A percentile compares a stretch with the other conserved stretches of the same genome.
Conservation (phyloP, 2,329 filamentous ascomycete genomes). For the Aspergillus novoparasiticus region DNA sequence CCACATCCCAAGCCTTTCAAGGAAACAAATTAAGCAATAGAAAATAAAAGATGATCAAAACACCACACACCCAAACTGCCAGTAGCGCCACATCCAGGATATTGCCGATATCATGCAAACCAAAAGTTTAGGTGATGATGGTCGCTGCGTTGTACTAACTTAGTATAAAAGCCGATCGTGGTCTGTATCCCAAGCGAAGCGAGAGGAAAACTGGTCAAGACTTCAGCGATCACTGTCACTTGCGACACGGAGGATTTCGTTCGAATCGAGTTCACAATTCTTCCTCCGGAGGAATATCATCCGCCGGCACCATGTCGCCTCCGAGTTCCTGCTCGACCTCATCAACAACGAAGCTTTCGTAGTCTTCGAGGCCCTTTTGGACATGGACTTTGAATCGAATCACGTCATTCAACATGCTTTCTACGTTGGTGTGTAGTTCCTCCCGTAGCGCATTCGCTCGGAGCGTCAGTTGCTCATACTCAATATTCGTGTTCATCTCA, state of each 20-base stretch:
- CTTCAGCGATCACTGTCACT: conserved; percentile 7
- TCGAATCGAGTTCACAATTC: conserved; percentile 12
- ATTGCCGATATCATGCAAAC: conserved; percentile 2
- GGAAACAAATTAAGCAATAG: background rate
- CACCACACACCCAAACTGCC: conserved; percentile 4
- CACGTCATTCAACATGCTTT: conserved; percentile 93
- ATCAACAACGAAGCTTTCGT: conserved; percentile 89
- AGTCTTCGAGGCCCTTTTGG: conserved; percentile 89
- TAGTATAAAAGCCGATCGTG: background rate
- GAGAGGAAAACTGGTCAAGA: background rate
- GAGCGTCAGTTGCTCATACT: conserved; percentile 91
- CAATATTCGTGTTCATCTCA: conserved; percentile 95
- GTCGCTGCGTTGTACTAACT: background rate
- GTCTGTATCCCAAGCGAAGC: background rate
- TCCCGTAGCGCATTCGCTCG: conserved; percentile 83
- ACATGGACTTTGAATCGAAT: conserved; percentile 99
- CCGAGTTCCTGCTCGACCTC: conserved; percentile 85
- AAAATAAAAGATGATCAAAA: background rate
- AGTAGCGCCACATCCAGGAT: conserved; percentile 10
- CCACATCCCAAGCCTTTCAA: background rate
- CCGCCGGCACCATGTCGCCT: conserved; percentile 56
- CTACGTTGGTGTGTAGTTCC: conserved; percentile 95
- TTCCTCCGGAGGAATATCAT: conserved; percentile 16
- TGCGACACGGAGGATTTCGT: conserved; percentile 8
- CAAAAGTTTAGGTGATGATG: background rate